A percentile compares a stretch with the other conserved stretches of the same genome.
Conservation (phyloP, 2,329 filamentous ascomycete species). For the Chaetothyriales sp. region DNA sequence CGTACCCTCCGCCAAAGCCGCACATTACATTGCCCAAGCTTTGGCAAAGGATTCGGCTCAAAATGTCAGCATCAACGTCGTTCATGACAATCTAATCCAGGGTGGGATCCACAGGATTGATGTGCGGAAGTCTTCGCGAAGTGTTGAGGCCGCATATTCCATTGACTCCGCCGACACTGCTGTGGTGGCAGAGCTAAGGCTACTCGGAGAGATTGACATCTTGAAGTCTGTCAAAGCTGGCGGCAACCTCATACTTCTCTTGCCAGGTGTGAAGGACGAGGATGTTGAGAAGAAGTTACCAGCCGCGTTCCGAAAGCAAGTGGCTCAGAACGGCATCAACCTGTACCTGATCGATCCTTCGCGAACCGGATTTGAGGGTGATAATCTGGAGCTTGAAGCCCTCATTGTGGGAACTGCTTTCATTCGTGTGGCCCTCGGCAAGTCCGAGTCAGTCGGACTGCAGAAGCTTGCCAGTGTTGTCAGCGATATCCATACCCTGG, state of each 20-base stretch:
- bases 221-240: conserved; percentile 53
- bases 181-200: conserved; percentile 62
- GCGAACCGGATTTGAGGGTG: conserved; percentile 51
- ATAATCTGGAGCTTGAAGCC: conserved; percentile 45
- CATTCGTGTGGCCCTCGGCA: conserved; percentile 57
- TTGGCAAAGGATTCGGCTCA: conserved; percentile 44
- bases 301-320: conserved; percentile 50
- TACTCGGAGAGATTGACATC: conserved; percentile 65
- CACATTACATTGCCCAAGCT: conserved; percentile 45
- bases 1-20: conserved; percentile 50
- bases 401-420: conserved; percentile 69
- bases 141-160: conserved; percentile 70
- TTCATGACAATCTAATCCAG: conserved; percentile 48
- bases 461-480: conserved; percentile 51
- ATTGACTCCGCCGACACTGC: conserved; percentile 64
- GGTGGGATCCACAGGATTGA: conserved; percentile 75
- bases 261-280: conserved; percentile 69
- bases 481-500: conserved; percentile 45
- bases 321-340: conserved; percentile 54
- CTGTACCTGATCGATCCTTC: conserved; percentile 64
- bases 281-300: conserved; percentile 78
- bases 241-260: conserved; percentile 59
- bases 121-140: conserved; percentile 66
- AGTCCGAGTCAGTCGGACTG: conserved; percentile 45
- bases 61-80: conserved; percentile 45